Conservation (phyloP, 192 early-diverging fungal species). For the Mortierella antarctica region DNA sequence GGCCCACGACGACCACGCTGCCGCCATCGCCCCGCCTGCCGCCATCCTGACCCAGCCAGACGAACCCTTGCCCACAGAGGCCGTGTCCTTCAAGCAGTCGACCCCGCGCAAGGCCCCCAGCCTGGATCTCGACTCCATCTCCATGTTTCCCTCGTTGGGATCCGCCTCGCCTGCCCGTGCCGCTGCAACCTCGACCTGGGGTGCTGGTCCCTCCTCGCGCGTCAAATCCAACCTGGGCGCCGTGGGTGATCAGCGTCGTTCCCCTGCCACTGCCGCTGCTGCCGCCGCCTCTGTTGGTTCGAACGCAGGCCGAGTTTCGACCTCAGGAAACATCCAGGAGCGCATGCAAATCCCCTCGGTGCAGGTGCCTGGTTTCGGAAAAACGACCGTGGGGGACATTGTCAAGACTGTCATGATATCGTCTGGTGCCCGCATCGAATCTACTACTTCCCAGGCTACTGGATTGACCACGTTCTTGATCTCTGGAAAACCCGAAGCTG, state of each 20-base stretch:
- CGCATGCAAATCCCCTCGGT: constrained; percentile 64
- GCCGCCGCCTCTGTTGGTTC: constrained; percentile 35
- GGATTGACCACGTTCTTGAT: constrained; percentile 86
- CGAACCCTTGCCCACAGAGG: constrained; percentile 8
- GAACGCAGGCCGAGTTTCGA: constrained; percentile 31
- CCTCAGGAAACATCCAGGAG: constrained; percentile 65
- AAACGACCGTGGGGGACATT: constrained; percentile 62
- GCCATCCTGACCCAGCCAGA: constrained; percentile 17
- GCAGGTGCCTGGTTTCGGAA: constrained; percentile 59
- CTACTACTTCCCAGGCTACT: constrained; percentile 78
- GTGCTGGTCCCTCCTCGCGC: constrained; percentile 56
- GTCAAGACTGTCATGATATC: constrained; percentile 71
- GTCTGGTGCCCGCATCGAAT: constrained; percentile 84
- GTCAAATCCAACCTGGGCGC: constrained; percentile 55
- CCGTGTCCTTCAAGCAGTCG: constrained; percentile 24
- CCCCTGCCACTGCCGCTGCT: constrained; percentile 45
- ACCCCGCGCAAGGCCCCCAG: constrained; percentile 40
- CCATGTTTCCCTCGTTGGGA: constrained; percentile 83
- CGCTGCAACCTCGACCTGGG: constrained; percentile 51
- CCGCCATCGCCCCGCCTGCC: constrained; percentile 29
- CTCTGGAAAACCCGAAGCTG: constrained; percentile 82
- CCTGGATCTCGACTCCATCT: constrained; percentile 69
- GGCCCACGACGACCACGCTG: constrained; percentile 38
- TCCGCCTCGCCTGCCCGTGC: constrained; percentile 54
- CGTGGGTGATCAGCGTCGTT: constrained; percentile 51